Evolutionary conservation across 2,329 filamentous ascomycete species (phyloP).

Genomic region (Epichloe coenophiala): DNA sequence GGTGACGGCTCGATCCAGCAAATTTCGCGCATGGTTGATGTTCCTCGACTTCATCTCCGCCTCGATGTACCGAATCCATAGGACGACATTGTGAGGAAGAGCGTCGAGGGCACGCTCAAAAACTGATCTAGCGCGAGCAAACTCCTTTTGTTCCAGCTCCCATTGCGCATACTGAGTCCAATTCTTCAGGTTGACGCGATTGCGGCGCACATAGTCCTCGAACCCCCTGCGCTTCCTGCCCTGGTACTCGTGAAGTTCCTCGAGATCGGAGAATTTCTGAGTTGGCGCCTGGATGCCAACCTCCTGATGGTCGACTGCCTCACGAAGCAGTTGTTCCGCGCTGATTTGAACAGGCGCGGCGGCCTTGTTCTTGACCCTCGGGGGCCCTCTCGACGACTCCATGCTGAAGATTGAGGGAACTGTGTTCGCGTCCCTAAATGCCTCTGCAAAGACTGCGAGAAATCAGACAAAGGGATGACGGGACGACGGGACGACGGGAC

Average conservation of each 20-base stretch:
- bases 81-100: conserved; percentile 68
- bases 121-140: conserved; percentile 75
- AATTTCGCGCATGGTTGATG: conserved; percentile 91
- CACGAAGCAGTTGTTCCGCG: conserved; percentile 90
- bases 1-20: conserved; percentile 88
- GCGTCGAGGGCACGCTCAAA: conserved; percentile 93
- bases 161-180: conserved; percentile 97
- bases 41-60: conserved; percentile 86
- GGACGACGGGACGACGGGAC: not conserved
- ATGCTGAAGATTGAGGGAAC: conserved; percentile 32
- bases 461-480: conserved; percentile 8
- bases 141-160: conserved; percentile 96
- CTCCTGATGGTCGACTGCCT: conserved; percentile 95
- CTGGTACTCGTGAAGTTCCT: conserved; percentile 96
- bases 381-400: conserved; percentile 89
- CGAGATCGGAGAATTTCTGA: conserved; percentile 87
- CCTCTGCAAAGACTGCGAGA: not conserved
- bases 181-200: conserved; percentile 92
- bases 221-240: conserved; percentile 93
- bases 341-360: conserved; percentile 83
- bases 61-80: conserved; percentile 92
- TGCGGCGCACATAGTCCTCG: conserved; percentile 93
- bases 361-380: conserved; percentile 97
- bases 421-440: not conserved
- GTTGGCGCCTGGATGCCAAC: conserved; percentile 76